A percentile compares a stretch with the other conserved stretches of the same genome.
Evolutionary conservation across 805 yeast species (phyloP).

Genomic region (Jamesozyma gamospora): DNA sequence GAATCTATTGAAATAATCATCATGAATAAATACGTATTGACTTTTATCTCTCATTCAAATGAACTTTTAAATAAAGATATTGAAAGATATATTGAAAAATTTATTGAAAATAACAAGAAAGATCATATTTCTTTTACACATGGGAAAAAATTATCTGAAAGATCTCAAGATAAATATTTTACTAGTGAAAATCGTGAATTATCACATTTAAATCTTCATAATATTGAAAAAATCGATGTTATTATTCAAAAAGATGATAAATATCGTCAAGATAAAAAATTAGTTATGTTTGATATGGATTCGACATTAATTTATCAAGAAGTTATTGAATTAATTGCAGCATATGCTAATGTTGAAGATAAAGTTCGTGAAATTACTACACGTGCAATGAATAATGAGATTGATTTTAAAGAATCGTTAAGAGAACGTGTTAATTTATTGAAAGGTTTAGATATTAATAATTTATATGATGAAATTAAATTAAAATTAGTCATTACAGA

Average conservation of each 20-base stretch:
- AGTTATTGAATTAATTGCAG: conserved; percentile 92
- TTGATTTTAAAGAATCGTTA: conserved; percentile 80
- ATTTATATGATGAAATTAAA: conserved; percentile 73
- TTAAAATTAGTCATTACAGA: conserved; percentile 63
- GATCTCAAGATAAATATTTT: conserved; percentile 13
- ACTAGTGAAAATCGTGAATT: not conserved
- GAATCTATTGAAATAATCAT: too few species aligned
- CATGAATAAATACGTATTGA: not conserved
- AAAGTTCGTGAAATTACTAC: conserved; percentile 84
- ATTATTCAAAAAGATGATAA: conserved; percentile 17
- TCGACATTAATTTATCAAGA: conserved; percentile 93
- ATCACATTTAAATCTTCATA: not conserved
- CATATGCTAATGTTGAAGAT: conserved; percentile 81
- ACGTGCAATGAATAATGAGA: conserved; percentile 93
- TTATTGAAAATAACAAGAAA: not conserved
- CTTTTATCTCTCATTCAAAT: not conserved
- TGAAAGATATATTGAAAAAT: not conserved
- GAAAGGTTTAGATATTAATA: conserved; percentile 64
- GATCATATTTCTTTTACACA: conserved; percentile 3
- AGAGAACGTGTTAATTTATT: conserved; percentile 66
- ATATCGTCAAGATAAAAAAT: conserved; percentile 29
- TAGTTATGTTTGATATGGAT: conserved; percentile 95
- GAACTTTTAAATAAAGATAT: not conserved
- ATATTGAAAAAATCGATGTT: conserved; percentile 13
- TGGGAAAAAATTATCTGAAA: conserved; percentile 7